Base-by-base conservation (phyloP, 2,329 filamentous ascomycete species). In the Hymenoscyphus infarciens region DNA sequence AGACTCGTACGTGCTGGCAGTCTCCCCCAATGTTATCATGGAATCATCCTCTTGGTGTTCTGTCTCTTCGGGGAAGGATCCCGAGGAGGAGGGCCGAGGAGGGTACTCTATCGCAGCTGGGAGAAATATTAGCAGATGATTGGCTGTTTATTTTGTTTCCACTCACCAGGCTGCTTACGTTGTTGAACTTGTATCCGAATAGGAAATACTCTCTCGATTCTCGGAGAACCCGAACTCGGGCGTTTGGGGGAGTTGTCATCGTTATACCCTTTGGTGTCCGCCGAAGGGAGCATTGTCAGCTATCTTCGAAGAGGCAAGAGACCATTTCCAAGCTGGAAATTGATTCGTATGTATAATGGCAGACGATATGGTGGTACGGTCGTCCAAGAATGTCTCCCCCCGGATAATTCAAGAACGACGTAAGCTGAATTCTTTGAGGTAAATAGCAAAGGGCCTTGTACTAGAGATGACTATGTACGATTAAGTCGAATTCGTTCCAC, bases 191-290 rank as follows among this genome's bases (percentile, higher is more conserved):
- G 29, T 35, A 59, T 54, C 10, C 63, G 56, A 27, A 64, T 64
- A 11, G 63, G 63, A 42, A 64, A 64, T 22, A 62, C 56, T 33
- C 63, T 60, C 60, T 64, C 63, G n/a, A 64, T 45, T 11, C 35
- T 56, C 27, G 35, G 16, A 54, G n/a, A 7, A 16, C 22, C 15
- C 15, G 45, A 13, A 33, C 16, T 53, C 11, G 59, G n/a, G 27
- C 8, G 25, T 11, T 19, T 22, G n/a, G 8, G 7, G 19, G 3
- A 19, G 10, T 49, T 49, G 19, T 22, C n/a, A 49, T 49, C 42
- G 42, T 49, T 49, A 10, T 19, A 22, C 42, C 42, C 19, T 22
- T 49, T 49, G 42, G 42, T 11, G 42, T n/a, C 42, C 7, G n/a
- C 19, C 42, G 42, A 49, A 49, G 42, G 19, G 22, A 19, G 19